A percentile compares a stretch with the other conserved stretches of the same genome.
These are phyloP conservation scores for Panicum miliaceum DNA, from an alignment of 176 grass and related monocot species.

Conservation along the genomic window DNA sequence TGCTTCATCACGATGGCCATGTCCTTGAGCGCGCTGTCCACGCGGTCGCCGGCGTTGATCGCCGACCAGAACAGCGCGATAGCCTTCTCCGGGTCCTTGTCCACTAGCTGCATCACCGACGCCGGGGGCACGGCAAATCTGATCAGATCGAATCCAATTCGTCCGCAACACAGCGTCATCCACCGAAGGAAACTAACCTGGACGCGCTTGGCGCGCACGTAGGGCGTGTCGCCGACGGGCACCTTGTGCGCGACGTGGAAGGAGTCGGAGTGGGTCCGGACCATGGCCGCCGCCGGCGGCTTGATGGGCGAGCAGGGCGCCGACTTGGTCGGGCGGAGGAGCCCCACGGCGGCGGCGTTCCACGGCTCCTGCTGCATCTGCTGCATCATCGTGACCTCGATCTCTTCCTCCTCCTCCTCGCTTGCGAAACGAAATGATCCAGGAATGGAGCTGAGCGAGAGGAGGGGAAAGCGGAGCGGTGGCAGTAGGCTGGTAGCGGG, in stretches of 20 bases:
- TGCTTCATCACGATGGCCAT: conserved; percentile 99
- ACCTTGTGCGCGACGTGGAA: conserved; percentile 95
- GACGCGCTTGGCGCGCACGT: conserved; percentile 86
- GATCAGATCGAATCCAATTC: neutral
- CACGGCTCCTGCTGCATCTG: conserved; percentile 54
- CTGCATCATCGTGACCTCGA: conserved; percentile 43
- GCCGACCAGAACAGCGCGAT: conserved; percentile 93
- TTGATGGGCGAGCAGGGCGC: conserved; percentile 82
- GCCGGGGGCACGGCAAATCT: neutral
- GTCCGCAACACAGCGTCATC: neutral
- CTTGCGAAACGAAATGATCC: neutral
- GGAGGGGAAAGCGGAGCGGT: neutral
- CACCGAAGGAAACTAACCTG: conserved; percentile 54
- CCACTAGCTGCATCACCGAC: conserved; percentile 64
- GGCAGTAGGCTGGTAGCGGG: neutral
- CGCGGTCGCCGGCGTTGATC: conserved; percentile 88
- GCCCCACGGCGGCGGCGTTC: conserved; percentile 36
- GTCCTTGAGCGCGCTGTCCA: conserved; percentile 98
- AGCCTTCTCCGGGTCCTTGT: conserved; percentile 90
- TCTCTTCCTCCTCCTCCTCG: conserved; percentile 17
- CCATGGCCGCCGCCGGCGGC: conserved; percentile 44
- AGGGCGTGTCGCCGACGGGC: conserved; percentile 87
- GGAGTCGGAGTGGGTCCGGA: conserved; percentile 61
- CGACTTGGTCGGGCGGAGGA: conserved; percentile 65
- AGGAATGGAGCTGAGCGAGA: neutral